Conservation (phyloP, 345 rosid species). For the Boechera stricta region DNA sequence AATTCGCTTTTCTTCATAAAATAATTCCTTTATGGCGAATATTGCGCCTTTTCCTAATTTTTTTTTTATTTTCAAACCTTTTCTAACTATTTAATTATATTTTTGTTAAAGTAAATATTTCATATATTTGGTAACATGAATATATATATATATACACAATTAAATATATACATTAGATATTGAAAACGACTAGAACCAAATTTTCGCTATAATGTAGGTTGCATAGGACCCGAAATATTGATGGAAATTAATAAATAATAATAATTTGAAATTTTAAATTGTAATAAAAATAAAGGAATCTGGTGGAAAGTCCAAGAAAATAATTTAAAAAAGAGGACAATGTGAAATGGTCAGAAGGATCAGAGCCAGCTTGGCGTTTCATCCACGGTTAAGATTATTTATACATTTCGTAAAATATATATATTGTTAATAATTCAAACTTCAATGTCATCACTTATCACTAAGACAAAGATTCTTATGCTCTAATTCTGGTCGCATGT, state of each 20-base stretch:
- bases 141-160: too few species aligned
- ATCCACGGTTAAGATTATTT: slow-evolving; percentile 18
- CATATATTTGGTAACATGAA: too few species aligned
- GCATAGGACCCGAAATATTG: slow-evolving; percentile 8
- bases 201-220: not conserved
- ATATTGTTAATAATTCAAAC: not conserved
- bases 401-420: not conserved
- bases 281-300: slow-evolving; percentile 27
- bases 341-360: slow-evolving; percentile 36
- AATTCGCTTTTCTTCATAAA: not conserved
- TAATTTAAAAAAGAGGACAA: slow-evolving; percentile 23
- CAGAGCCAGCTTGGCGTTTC: slow-evolving; percentile 44
- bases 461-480: slow-evolving; percentile 47
- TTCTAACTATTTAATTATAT: not conserved
- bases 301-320: slow-evolving; percentile 34
- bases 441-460: slow-evolving; percentile 32
- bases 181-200: slow-evolving; percentile 36
- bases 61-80: not conserved
- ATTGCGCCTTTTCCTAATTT: slow-evolving; percentile 18
- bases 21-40: slow-evolving; percentile 27
- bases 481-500: slow-evolving; percentile 45
- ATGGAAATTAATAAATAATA: not conserved
- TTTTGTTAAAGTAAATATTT: too few species aligned
- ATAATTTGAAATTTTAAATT: not conserved
- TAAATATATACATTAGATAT: too few species aligned